phyloP scores from a whole-genome alignment of 2,329 filamentous ascomycete genomes.

The Penicillium sp. region DNA sequence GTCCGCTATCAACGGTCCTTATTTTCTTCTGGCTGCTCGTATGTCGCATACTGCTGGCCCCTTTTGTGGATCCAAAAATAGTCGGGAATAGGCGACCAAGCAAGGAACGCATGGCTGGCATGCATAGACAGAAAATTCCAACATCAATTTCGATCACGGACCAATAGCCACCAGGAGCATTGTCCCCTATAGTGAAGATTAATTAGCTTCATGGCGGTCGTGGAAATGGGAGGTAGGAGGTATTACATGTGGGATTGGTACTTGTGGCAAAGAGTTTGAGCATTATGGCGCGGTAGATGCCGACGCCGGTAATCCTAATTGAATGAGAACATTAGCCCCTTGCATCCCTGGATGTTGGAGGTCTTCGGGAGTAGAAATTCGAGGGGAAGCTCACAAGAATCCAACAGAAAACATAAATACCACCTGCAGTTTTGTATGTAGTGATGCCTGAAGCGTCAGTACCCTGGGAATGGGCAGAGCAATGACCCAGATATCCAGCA shows the following conservation, averaged over 20 bases:
- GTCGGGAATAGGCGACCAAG: slow-evolving; percentile 10
- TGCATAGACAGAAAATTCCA: slow-evolving; percentile 13
- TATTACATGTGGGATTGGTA: slow-evolving; percentile 6
- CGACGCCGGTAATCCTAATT: slow-evolving; percentile 14
- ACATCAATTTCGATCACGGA: slow-evolving; percentile 15
- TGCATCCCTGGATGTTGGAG: not conserved
- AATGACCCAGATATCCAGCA: slow-evolving; percentile 11
- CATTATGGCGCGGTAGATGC: slow-evolving; percentile 15
- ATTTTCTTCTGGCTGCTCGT: slow-evolving; percentile 1
- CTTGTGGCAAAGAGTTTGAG: slow-evolving; percentile 9
- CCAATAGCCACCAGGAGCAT: slow-evolving; percentile 15
- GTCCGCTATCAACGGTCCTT: not conserved
- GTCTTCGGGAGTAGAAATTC: not conserved
- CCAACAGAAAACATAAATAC: slow-evolving; percentile 1
- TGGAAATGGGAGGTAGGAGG: not conserved
- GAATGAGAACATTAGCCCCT: not conserved
- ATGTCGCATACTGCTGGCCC: not conserved
- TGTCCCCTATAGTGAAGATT: slow-evolving; percentile 8
- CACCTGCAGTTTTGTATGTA: slow-evolving; percentile 9
- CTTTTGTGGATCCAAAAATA: slow-evolving; percentile 3
- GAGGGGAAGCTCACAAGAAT: not conserved
- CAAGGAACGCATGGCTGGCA: slow-evolving; percentile 14
- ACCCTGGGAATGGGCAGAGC: slow-evolving; percentile 13
- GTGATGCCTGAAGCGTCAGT: slow-evolving; percentile 9
- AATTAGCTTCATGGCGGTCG: not conserved